Evolutionary conservation across 2,329 filamentous ascomycete genomes (phyloP).

Genomic region (Cercospora citrullina): DNA sequence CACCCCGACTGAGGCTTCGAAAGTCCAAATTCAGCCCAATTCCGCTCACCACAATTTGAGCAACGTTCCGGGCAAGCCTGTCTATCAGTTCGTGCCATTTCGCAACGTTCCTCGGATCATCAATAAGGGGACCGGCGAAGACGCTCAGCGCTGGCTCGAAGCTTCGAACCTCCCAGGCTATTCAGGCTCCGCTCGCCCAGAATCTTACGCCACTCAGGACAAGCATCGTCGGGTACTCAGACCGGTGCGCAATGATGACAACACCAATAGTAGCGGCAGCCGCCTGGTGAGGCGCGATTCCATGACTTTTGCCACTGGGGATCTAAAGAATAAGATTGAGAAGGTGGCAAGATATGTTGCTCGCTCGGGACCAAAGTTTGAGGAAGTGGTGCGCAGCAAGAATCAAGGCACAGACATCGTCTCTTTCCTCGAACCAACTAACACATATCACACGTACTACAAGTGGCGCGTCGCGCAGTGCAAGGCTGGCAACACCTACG

Average conservation of each 20-base stretch:
- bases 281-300: neutral
- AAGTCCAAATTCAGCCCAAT: neutral
- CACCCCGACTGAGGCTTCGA: neutral
- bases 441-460: conserved; percentile 87
- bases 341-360: conserved; percentile 93
- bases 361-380: conserved; percentile 65
- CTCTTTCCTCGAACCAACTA: conserved; percentile 75
- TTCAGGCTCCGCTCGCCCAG: neutral
- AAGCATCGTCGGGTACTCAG: neutral
- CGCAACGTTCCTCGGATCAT: neutral
- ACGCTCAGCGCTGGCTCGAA: neutral
- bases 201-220: neutral
- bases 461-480: conserved; percentile 87
- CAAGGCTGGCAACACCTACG: conserved; percentile 66
- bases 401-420: conserved; percentile 85
- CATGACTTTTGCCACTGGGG: conserved; percentile 61
- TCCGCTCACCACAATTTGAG: neutral
- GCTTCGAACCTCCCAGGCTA: neutral
- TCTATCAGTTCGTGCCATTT: neutral
- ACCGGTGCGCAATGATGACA: neutral
- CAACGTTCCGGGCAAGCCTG: neutral
- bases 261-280: neutral
- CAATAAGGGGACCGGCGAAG: neutral
- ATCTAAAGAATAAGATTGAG: conserved; percentile 80
- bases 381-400: conserved; percentile 83